phyloP scores from a whole-genome alignment of 768 basidiomycete genomes.

The Trametes meyenii region DNA sequence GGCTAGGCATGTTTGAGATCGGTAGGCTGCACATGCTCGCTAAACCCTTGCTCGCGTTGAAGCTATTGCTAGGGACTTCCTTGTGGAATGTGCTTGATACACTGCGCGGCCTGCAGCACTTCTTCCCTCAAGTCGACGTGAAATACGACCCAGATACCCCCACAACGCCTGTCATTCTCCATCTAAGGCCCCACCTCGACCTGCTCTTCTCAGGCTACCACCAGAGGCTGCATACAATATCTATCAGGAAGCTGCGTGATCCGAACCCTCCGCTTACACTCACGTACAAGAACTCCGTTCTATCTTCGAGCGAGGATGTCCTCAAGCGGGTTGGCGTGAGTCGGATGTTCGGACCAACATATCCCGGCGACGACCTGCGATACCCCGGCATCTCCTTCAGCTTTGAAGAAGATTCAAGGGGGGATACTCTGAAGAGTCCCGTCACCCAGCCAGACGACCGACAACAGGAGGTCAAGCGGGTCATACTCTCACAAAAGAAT shows the following conservation, averaged over 20 bases:
- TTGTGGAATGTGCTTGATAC: constrained; percentile 77
- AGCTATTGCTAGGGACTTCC: constrained; percentile 57
- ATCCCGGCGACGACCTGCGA: constrained; percentile 72
- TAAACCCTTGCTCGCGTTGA: constrained; percentile 1
- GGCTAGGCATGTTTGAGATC: constrained; percentile 79
- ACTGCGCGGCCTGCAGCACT: constrained; percentile 63
- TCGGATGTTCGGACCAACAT: constrained; percentile 81
- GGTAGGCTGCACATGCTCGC: constrained; percentile 40
- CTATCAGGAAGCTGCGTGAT: constrained; percentile 66
- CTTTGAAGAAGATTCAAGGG: constrained; percentile 70
- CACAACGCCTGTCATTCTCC: constrained; percentile 74
- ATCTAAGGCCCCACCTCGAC: constrained; percentile 80
- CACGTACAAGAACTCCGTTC: constrained; percentile 63
- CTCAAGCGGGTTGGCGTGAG: constrained; percentile 68
- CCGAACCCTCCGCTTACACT: constrained; percentile 67
- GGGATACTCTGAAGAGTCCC: constrained; percentile 52
- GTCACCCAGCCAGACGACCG: constrained; percentile 57
- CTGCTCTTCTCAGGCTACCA: constrained; percentile 81
- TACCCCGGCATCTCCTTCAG: constrained; percentile 87
- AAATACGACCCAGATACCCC: constrained; percentile 79
- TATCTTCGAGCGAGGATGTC: constrained; percentile 64
- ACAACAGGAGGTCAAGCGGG: constrained; percentile 74
- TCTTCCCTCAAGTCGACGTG: constrained; percentile 81
- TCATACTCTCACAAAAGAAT: constrained; percentile 73
- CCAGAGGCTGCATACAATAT: constrained; percentile 81